Evolutionary conservation across 169 alveolate species (phyloP), one percentile per base, ranked within the genome.

Genomic region (Sarcocystis neurona): DNA sequence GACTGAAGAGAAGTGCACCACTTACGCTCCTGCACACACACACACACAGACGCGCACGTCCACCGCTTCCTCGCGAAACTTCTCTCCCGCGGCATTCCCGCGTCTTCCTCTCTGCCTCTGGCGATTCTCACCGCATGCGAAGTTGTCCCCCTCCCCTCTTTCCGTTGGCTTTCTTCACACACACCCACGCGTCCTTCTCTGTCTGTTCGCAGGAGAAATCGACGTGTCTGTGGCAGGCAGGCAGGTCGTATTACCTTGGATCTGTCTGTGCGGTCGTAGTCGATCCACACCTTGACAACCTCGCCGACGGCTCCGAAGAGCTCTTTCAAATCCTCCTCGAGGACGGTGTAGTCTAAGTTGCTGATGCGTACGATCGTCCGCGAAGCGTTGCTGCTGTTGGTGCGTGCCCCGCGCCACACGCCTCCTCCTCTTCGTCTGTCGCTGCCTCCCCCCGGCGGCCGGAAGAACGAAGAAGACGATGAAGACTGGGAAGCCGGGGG

Each of bases 211-310:
- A 53, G 63, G n/a, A 15, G 63, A 10, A 53, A 53, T 10, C 20
- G n/a, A 20, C 63, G n/a, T 53, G 63, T 10, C n/a, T 15, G 63
- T 53, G 10, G 10, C 63, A 10, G 63, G n/a, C 63, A 53, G 63
- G n/a, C 63, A 53, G 63, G 63, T 10, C 63, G 60, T 2, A 95
- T 93, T 15, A 94, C 97, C 82, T 85, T 92, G 56, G 96, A 95
- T n/a, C 97, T 91, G 85, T 88, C 95, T 20, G 98, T 96, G 87
- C 94, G 95, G 74, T 89, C 97, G 72, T 93, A 94, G 79, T 90
- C 95, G 39, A 91, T 89, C 93, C 96, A 95, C 43, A 85, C 92
- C 85, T 88, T 96, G 84, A 48, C 93, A 37, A 94, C 93, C 41
- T 92, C 93, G 15, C 97, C 97, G 43, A 87, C 91, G 46, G 94